phyloP scores from a whole-genome alignment of 2,329 filamentous ascomycete species.

The Cercospora sp. region DNA sequence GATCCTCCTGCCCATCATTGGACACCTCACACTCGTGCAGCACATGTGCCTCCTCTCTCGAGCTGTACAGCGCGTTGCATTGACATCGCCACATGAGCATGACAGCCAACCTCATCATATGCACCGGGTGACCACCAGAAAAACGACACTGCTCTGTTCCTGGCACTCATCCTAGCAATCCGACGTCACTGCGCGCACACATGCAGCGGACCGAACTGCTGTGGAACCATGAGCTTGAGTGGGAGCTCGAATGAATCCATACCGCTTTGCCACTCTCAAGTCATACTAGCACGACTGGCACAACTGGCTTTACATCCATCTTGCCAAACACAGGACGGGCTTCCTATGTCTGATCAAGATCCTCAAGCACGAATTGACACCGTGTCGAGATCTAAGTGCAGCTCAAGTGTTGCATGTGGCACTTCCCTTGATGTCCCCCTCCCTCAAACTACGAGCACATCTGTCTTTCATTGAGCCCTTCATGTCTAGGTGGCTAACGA shows the following conservation, averaged over 20 bases:
- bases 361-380: too few relatives aligned
- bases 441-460: too few relatives aligned
- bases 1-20: neutral
- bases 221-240: neutral
- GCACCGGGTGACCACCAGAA: neutral
- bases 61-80: neutral
- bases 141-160: neutral
- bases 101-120: neutral
- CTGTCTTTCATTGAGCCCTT: too few relatives aligned
- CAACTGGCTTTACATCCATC: too few relatives aligned
- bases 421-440: too few relatives aligned
- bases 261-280: neutral
- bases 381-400: too few relatives aligned
- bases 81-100: neutral
- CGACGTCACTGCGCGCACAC: neutral
- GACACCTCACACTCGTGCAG: neutral
- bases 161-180: neutral
- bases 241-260: neutral
- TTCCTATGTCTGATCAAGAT: too few relatives aligned
- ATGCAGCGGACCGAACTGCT: constrained; percentile 1
- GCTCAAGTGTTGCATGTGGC: too few relatives aligned
- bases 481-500: too few relatives aligned
- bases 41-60: neutral
- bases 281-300: too few relatives aligned
- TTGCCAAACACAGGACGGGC: too few relatives aligned